Conservation (phyloP, 768 basidiomycete genomes). For the Paxillus rubicundulus region DNA sequence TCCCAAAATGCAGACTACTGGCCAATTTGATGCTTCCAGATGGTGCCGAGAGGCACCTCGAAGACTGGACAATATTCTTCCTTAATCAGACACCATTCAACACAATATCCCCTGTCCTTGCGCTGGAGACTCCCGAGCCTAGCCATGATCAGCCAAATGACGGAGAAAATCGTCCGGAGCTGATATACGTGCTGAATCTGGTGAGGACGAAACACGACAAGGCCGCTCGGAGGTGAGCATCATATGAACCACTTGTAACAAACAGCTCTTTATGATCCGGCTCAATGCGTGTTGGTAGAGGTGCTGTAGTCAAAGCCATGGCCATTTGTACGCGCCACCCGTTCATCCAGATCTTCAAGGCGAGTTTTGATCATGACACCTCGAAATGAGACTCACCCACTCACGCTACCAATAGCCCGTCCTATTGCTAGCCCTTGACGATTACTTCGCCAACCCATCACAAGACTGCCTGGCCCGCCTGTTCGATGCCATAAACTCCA, state of each 20-base stretch:
- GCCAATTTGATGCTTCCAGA: constrained; percentile 99
- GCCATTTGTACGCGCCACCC: constrained; percentile 93
- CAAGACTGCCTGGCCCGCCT: constrained; percentile 87
- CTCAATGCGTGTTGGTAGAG: constrained; percentile 45
- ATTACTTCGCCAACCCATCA: constrained; percentile 88
- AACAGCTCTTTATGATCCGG: constrained; percentile 9
- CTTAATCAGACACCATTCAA: constrained; percentile 92
- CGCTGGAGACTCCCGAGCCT: constrained; percentile 53
- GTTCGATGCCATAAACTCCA: constrained; percentile 90
- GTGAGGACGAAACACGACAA: constrained; percentile 92
- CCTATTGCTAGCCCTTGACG: constrained; percentile 89
- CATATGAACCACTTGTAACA: constrained; percentile 1
- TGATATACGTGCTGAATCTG: constrained; percentile 86
- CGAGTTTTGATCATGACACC: constrained; percentile 26
- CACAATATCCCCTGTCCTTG: constrained; percentile 78
- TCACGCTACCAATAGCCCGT: constrained; percentile 61
- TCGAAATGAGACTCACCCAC: background rate
- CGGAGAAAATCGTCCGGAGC: constrained; percentile 39
- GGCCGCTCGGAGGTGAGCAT: constrained; percentile 64
- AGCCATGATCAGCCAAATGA: constrained; percentile 26
- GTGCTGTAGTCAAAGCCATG: constrained; percentile 91
- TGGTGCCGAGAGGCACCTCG: constrained; percentile 90
- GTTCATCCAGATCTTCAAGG: constrained; percentile 96
- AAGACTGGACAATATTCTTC: constrained; percentile 99
- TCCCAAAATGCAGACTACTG: constrained; percentile 57